These are phyloP conservation scores for Lactifluus subvellereus DNA, from an alignment of 768 basidiomycete species.

Conservation along the genomic window DNA sequence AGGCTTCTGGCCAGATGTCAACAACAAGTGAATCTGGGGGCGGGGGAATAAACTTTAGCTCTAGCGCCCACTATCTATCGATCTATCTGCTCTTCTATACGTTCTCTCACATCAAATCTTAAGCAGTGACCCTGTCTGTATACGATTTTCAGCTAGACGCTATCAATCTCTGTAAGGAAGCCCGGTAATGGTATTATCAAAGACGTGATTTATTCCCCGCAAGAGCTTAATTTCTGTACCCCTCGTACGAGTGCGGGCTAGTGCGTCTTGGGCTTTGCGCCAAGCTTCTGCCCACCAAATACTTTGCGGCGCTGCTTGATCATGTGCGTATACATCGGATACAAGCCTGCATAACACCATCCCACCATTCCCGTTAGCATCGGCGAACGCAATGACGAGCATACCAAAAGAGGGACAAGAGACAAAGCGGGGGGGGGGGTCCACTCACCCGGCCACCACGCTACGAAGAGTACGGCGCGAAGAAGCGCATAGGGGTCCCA, in stretches of 20 bases:
- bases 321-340: slow-evolving; percentile 57
- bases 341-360: slow-evolving; percentile 35
- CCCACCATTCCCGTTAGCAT: not conserved
- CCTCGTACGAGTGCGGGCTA: not conserved
- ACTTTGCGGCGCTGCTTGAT: slow-evolving; percentile 51
- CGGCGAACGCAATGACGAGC: not conserved
- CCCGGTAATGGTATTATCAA: not conserved
- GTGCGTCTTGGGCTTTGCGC: slow-evolving; percentile 33
- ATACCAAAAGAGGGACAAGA: not conserved
- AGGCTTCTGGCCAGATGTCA: slow-evolving; percentile 53
- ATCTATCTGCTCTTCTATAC: too few species aligned
- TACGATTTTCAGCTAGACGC: not conserved
- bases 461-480: slow-evolving; percentile 50
- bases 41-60: not conserved
- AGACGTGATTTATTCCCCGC: not conserved
- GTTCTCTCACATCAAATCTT: not conserved
- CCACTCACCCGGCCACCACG: slow-evolving; percentile 85
- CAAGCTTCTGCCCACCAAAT: slow-evolving; percentile 38
- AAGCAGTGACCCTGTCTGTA: not conserved
- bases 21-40: slow-evolving; percentile 31
- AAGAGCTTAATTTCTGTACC: not conserved
- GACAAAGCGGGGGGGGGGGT: slow-evolving; percentile 15
- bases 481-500: slow-evolving; percentile 37
- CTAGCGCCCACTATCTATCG: not conserved
- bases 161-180: not conserved